Evolutionary conservation across 768 basidiomycete genomes (phyloP).

Genomic region (Cantharellus cinnabarinus): DNA sequence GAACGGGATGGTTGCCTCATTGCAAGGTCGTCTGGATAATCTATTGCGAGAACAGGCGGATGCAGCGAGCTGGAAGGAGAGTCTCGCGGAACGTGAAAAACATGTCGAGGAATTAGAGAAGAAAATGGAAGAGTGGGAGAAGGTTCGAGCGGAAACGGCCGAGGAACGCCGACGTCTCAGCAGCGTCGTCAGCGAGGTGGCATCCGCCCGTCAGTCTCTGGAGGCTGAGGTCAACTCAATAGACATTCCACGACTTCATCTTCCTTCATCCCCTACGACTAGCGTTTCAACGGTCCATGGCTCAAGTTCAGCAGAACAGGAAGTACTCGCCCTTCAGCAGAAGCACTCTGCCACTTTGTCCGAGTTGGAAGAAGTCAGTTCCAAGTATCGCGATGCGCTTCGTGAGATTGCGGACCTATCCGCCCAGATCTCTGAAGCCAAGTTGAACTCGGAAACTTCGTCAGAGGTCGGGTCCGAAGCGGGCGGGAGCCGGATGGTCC

Average conservation of each 20-base stretch:
- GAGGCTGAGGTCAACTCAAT: constrained; percentile 23
- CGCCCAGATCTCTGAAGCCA: constrained; percentile 75
- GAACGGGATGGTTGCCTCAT: constrained; percentile 42
- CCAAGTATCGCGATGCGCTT: constrained; percentile 76
- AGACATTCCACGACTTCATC: not conserved
- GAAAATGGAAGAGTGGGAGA: constrained; percentile 61
- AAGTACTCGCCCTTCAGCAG: constrained; percentile 58
- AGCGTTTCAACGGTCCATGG: not conserved
- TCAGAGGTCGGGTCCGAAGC: constrained; percentile 1
- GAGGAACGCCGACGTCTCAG: constrained; percentile 48
- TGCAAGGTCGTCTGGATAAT: constrained; percentile 50
- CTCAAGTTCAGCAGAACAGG: constrained; percentile 15
- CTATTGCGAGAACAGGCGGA: constrained; percentile 36
- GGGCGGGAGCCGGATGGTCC: not conserved
- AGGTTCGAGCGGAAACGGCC: constrained; percentile 43
- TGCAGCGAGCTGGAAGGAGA: constrained; percentile 61
- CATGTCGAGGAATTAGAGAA: constrained; percentile 56
- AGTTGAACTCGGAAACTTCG: constrained; percentile 20
- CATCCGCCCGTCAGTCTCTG: constrained; percentile 44
- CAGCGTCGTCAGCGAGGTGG: constrained; percentile 47
- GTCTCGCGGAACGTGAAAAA: constrained; percentile 67
- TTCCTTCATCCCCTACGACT: not conserved
- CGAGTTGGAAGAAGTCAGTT: constrained; percentile 56
- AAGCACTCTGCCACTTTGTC: constrained; percentile 61
- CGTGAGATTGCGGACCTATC: constrained; percentile 85